A percentile compares a stretch with the other conserved stretches of the same genome.
phyloP scores from a whole-genome alignment of 768 basidiomycete genomes.

The Suillus subalutaceus region DNA sequence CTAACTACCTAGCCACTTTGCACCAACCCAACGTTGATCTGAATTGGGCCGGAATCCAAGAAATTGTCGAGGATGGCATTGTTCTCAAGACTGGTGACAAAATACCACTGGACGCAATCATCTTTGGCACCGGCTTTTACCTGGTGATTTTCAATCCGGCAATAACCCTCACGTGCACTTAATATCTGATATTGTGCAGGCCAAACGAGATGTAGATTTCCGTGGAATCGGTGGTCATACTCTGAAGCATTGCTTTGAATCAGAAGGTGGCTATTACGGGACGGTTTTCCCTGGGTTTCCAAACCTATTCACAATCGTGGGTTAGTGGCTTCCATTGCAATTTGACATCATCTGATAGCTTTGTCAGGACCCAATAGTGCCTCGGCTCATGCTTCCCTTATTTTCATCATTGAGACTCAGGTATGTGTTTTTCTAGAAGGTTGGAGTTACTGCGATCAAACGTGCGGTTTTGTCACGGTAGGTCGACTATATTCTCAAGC shows the following conservation, averaged over 20 bases:
- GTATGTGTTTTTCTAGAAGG: slow-evolving; percentile 29
- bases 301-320: slow-evolving; percentile 51
- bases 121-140: slow-evolving; percentile 59
- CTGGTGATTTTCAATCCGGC: slow-evolving; percentile 37
- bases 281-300: slow-evolving; percentile 58
- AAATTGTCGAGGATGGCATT: slow-evolving; percentile 52
- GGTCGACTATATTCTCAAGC: slow-evolving; percentile 52
- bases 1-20: slow-evolving; percentile 56
- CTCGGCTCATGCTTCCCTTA: slow-evolving; percentile 59
- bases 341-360: slow-evolving; percentile 1
- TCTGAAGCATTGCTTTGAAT: slow-evolving; percentile 47
- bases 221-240: slow-evolving; percentile 46
- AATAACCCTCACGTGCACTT: background rate
- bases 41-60: slow-evolving; percentile 50
- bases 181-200: slow-evolving; percentile 10
- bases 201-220: slow-evolving; percentile 23
- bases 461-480: slow-evolving; percentile 21
- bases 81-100: slow-evolving; percentile 49
- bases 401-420: slow-evolving; percentile 60
- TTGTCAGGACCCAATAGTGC: slow-evolving; percentile 56
- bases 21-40: slow-evolving; percentile 56
- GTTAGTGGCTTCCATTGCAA: slow-evolving; percentile 30
- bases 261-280: slow-evolving; percentile 58
- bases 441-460: slow-evolving; percentile 9
- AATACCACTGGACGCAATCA: slow-evolving; percentile 58